Conservation (phyloP, 768 basidiomycete genomes). For the Stropharia rugosoannulata region DNA sequence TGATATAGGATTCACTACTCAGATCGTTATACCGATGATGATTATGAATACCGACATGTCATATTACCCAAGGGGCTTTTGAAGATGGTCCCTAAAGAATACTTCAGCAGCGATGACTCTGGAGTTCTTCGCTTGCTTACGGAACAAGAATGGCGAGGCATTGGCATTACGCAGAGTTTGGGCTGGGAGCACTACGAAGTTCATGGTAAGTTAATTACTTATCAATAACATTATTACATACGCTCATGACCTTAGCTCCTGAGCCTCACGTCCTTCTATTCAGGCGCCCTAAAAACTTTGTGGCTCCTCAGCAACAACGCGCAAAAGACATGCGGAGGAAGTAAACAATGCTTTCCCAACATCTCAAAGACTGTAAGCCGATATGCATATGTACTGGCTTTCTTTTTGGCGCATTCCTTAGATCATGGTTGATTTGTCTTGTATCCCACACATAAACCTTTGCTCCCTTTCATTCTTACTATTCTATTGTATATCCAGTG, state of each 20-base stretch:
- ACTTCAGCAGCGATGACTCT: conserved; percentile 71
- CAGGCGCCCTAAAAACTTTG: conserved; percentile 74
- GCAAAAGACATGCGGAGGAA: conserved; percentile 42
- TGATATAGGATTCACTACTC: conserved; percentile 79
- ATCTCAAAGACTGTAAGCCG: not conserved
- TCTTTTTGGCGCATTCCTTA: conserved; percentile 10
- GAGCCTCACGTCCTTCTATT: conserved; percentile 95
- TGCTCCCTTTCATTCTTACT: conserved; percentile 15
- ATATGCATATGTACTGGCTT: conserved; percentile 8
- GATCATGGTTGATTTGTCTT: conserved; percentile 12
- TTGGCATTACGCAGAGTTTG: conserved; percentile 93
- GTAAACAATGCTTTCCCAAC: conserved; percentile 19
- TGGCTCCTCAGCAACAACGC: conserved; percentile 44
- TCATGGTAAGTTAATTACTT: conserved; percentile 60
- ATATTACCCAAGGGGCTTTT: conserved; percentile 94
- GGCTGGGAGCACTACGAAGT: conserved; percentile 99
- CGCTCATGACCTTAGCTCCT: conserved; percentile 52
- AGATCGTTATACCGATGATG: conserved; percentile 89
- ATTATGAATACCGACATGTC: conserved; percentile 95
- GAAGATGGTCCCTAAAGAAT: conserved; percentile 88
- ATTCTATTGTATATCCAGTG: conserved; percentile 20
- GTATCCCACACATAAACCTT: conserved; percentile 16
- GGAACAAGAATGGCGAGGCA: conserved; percentile 93
- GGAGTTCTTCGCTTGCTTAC: conserved; percentile 79
- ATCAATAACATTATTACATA: not conserved